Conservation (phyloP, 768 basidiomycete species). For the Hemileccinum rubropunctum region DNA sequence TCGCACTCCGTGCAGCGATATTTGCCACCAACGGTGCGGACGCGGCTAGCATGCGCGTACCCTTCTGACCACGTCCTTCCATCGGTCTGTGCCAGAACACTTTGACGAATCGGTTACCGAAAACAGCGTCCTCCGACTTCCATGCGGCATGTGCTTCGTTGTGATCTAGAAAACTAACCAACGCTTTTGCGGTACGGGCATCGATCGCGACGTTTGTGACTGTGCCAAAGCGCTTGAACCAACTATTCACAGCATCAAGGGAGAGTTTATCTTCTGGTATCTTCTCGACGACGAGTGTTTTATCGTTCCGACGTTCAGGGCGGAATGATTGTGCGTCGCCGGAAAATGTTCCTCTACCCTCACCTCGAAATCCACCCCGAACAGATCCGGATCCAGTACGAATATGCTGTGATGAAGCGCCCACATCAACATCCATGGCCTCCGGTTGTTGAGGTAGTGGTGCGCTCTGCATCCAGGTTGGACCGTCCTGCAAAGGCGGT, state of each 20-base stretch:
- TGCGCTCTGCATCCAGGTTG: constrained; percentile 20
- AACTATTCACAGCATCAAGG: constrained; percentile 73
- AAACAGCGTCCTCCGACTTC: constrained; percentile 94
- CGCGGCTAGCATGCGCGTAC: constrained; percentile 75
- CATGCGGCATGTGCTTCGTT: constrained; percentile 85
- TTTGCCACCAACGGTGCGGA: constrained; percentile 76
- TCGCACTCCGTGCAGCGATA: constrained; percentile 47
- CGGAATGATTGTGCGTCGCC: constrained; percentile 67
- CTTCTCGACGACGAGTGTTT: constrained; percentile 90
- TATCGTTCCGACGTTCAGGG: constrained; percentile 64
- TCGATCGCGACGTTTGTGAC: constrained; percentile 94
- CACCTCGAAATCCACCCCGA: constrained; percentile 46
- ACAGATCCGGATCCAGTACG: constrained; percentile 34
- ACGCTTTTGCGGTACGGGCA: constrained; percentile 64
- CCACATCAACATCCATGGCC: constrained; percentile 35
- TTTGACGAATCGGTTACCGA: constrained; percentile 92
- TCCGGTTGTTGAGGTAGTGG: constrained; percentile 10
- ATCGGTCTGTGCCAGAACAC: constrained; percentile 94
- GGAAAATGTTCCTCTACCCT: constrained; percentile 56
- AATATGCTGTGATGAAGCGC: constrained; percentile 17
- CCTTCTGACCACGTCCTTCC: constrained; percentile 84
- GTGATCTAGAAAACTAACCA: constrained; percentile 84
- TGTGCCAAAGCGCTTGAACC: constrained; percentile 91
- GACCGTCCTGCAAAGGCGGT: constrained; percentile 18
- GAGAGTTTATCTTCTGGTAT: constrained; percentile 84